Evolutionary conservation across 345 rosid species (phyloP), one percentile per base, ranked within the genome.

Genomic region (Erysimum cheiranthoides): DNA sequence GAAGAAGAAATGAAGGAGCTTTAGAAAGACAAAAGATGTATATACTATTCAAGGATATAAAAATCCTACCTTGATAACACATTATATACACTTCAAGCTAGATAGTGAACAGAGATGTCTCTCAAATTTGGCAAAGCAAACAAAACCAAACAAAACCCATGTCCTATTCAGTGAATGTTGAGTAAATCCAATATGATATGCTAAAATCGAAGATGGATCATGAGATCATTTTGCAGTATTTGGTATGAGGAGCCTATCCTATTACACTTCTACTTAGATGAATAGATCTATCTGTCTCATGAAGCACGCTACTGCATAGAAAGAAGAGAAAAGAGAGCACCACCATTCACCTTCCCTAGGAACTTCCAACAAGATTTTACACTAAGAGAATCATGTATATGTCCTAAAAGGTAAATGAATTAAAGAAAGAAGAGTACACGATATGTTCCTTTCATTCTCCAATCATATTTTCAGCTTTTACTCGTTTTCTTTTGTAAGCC

Each of bases 241-340:
- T 53, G 47, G 36, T 27, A 51, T 18, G 35, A 63, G 32, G 45
- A 73, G 71, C 57, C 11, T 65, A 43, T 43, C 34, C 43, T 75
- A 39, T 58, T 16, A 67, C 53, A 67, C 5, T 27, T 75, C 42
- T 39, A 59, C 61, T 68, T 57, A 21, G 32, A 60, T 68, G 53
- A 30, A 75, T 5, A 66, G 59, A 53, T 38, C 42, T 67, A 32
- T 67, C 35, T 67, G 30, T 71, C 35, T 65, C 40, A 74, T 35
- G 61, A 75, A 75, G 79, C 73, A 75, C 66, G 78, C 73, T 67
- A 59, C 53, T 67, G 17, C 79, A 67, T 67, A 75, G 68, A 75
- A 60, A 60, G 68, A 68, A 68, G 68, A 51, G 53, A 75, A 68
- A 75, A 51, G 54, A 61, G 34, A 58, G 70, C 74, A 68, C 62